A percentile compares a stretch with the other conserved stretches of the same genome.
These are phyloP conservation scores for Liriodendron chinense DNA, from an alignment of 164 flowering plant genomes.

Conservation along the genomic window DNA sequence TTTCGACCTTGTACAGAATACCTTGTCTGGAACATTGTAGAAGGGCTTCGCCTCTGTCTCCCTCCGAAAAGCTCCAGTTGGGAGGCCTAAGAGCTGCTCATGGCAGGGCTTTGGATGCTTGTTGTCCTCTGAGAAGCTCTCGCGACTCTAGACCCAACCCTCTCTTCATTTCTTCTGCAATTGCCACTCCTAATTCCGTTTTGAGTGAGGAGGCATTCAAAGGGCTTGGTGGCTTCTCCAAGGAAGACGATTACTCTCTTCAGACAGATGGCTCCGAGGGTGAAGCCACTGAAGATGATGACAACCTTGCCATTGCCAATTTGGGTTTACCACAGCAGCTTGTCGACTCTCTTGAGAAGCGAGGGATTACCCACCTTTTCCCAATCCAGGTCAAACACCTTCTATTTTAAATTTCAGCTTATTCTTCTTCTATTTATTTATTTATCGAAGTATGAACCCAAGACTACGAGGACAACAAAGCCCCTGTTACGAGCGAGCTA, in stretches of 20 bases:
- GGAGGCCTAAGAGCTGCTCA: not conserved
- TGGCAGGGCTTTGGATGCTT: too few relatives aligned
- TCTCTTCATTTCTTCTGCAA: constrained; percentile 33
- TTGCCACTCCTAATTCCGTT: constrained; percentile 67
- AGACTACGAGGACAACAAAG: too few relatives aligned
- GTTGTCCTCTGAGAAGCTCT: not conserved
- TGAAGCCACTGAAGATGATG: constrained; percentile 12
- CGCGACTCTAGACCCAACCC: not conserved
- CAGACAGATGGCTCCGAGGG: constrained; percentile 8
- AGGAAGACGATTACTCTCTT: constrained; percentile 15
- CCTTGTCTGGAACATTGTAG: constrained; percentile 29
- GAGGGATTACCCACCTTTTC: constrained; percentile 75
- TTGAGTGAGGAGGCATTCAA: constrained; percentile 71
- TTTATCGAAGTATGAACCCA: not conserved
- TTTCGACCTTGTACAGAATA: constrained; percentile 37
- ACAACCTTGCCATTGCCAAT: constrained; percentile 43
- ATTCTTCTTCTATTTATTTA: not conserved
- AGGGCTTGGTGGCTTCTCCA: constrained; percentile 33
- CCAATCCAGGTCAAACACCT: constrained; percentile 55
- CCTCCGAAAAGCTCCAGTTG: constrained; percentile 20
- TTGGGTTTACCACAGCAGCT: constrained; percentile 53
- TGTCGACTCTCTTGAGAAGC: constrained; percentile 43
- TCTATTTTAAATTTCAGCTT: too few relatives aligned
- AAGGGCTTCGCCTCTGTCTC: constrained; percentile 12
- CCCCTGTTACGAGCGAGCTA: not conserved